These are phyloP conservation scores for Suillus weaverae DNA, from an alignment of 768 basidiomycete genomes.

Conservation along the genomic window DNA sequence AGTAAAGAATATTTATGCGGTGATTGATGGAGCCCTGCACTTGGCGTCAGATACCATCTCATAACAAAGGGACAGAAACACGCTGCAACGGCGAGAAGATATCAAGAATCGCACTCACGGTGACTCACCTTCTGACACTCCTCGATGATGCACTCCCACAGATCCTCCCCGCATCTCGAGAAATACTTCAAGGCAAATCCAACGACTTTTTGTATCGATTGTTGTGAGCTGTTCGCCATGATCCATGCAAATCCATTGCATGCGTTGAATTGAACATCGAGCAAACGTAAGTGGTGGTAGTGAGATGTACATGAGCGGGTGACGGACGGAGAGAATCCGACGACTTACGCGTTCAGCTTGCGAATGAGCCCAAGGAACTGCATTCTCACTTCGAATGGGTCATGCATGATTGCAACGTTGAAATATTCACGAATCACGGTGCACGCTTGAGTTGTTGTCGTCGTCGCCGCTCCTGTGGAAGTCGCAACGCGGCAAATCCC, in stretches of 20 bases:
- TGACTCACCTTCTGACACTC: conserved; percentile 78
- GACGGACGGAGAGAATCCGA: neutral
- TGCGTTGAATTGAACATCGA: neutral
- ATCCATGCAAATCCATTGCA: neutral
- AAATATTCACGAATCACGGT: neutral
- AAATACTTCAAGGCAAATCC: conserved; percentile 84
- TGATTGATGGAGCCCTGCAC: conserved; percentile 80
- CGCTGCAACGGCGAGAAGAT: neutral
- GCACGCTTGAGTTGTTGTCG: neutral
- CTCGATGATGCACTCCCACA: conserved; percentile 92
- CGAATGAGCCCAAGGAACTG: conserved; percentile 65
- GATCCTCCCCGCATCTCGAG: conserved; percentile 81
- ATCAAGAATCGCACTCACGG: neutral
- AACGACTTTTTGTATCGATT: conserved; percentile 87
- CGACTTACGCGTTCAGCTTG: conserved; percentile 60
- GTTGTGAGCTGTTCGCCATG: conserved; percentile 60
- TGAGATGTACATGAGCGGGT: neutral
- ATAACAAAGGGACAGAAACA: neutral
- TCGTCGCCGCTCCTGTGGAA: neutral
- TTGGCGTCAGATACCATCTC: neutral
- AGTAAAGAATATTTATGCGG: conserved; percentile 91
- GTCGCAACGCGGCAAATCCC: neutral
- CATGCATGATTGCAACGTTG: neutral
- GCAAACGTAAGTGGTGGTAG: neutral
- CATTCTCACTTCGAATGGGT: conserved; percentile 35